phyloP scores from a whole-genome alignment of 208 protist genomes.

The Leishmania arabica region DNA sequence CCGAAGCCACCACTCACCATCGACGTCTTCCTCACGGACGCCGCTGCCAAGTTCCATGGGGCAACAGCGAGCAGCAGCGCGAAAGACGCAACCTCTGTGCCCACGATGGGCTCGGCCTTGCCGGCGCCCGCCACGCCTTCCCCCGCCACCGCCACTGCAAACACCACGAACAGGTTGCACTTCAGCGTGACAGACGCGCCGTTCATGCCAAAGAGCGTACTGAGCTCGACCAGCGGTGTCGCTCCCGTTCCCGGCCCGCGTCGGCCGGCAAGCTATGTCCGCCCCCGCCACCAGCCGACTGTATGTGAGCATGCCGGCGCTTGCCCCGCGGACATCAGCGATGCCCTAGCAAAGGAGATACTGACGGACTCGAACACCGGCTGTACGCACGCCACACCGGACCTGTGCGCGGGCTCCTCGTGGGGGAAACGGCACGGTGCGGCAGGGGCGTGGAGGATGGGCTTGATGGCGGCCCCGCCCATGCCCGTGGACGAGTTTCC shows the following conservation, averaged over 20 bases:
- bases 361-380: constrained; percentile 18
- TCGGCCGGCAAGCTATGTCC: neutral
- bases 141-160: constrained; percentile 2
- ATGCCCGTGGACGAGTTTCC: neutral
- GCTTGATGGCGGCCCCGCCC: neutral
- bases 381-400: constrained; percentile 13
- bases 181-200: constrained; percentile 24
- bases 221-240: neutral
- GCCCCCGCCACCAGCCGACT: neutral
- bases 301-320: constrained; percentile 5
- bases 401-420: constrained; percentile 4
- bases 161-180: constrained; percentile 16
- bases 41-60: neutral
- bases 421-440: constrained; percentile 5
- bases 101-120: constrained; percentile 3
- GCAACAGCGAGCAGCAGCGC: neutral
- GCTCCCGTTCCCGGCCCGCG: neutral
- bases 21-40: constrained; percentile 6
- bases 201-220: constrained; percentile 18
- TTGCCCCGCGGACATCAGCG: neutral
- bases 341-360: constrained; percentile 19
- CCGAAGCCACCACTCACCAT: constrained; percentile 26
- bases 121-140: neutral
- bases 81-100: neutral
- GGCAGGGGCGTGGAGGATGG: constrained; percentile 5